phyloP scores from a whole-genome alignment of 257 asterid species.

The Hygrophila difformis region DNA sequence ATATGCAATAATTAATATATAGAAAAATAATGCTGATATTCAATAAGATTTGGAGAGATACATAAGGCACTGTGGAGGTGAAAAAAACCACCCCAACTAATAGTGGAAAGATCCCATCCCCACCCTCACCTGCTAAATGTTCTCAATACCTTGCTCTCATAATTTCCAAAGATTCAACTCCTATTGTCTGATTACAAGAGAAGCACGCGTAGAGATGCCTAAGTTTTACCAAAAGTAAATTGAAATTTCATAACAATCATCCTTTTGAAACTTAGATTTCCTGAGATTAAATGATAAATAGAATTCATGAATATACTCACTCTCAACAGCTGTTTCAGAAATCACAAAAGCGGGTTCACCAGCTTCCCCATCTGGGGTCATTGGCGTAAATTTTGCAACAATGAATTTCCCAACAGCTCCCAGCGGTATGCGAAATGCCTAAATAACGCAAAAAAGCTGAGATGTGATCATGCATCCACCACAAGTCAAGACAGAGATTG shows the following conservation, averaged over 20 bases:
- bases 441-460: slow-evolving; percentile 17
- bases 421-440: slow-evolving; percentile 91
- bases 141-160: too few relatives aligned
- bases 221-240: neutral
- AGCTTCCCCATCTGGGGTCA: slow-evolving; percentile 98
- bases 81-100: too few relatives aligned
- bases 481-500: slow-evolving; percentile 11
- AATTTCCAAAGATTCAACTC: too few relatives aligned
- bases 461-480: slow-evolving; percentile 6
- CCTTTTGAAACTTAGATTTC: slow-evolving; percentile 4
- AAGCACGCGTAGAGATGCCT: too few relatives aligned
- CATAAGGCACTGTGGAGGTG: too few relatives aligned
- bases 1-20: too few relatives aligned
- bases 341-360: slow-evolving; percentile 85
- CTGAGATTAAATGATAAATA: slow-evolving; percentile 4
- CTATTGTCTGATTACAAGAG: too few relatives aligned
- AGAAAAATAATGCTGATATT: too few relatives aligned
- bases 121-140: neutral
- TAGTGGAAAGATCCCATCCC: too few relatives aligned
- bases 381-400: slow-evolving; percentile 84
- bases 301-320: slow-evolving; percentile 34
- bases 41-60: too few relatives aligned
- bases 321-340: slow-evolving; percentile 61
- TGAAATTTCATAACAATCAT: neutral
- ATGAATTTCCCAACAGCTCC: slow-evolving; percentile 88